Percentiles rank a stretch among this genome's conserved stretches.
These are phyloP conservation scores for Lentinula lateritia DNA, from an alignment of 768 basidiomycete genomes.

Conservation along the genomic window DNA sequence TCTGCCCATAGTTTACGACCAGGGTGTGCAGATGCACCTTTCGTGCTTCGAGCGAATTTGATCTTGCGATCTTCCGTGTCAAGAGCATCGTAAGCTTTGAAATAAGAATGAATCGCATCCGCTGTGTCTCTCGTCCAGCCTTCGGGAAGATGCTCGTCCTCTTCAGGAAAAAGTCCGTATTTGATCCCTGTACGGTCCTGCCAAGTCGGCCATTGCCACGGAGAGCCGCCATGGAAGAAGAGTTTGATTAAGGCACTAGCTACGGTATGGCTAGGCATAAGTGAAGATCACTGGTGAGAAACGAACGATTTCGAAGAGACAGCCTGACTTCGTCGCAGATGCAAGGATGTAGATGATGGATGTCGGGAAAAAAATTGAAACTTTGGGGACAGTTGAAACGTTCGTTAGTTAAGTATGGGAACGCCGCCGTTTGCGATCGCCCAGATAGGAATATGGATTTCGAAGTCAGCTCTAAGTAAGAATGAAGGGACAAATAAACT, in stretches of 20 bases:
- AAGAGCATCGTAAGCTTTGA: conserved; percentile 7
- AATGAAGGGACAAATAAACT: no score
- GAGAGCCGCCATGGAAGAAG: conserved; percentile 3
- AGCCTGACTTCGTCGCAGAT: no score
- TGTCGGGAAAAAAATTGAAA: no score
- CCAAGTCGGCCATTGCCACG: conserved; percentile 15
- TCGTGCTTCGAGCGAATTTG: not conserved
- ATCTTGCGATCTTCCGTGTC: not conserved
- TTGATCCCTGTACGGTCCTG: conserved; percentile 15
- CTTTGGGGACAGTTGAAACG: no score
- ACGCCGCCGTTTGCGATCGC: no score
- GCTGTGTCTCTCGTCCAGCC: conserved; percentile 10
- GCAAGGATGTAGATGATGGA: no score
- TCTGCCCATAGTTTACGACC: conserved; percentile 12
- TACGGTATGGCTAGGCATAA: conserved; percentile 5
- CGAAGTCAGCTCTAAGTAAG: no score
- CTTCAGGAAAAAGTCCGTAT: conserved; percentile 17
- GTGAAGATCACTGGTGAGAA: no score
- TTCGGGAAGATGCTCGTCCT: conserved; percentile 13
- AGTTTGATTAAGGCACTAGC: conserved; percentile 14
- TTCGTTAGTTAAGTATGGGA: no score
- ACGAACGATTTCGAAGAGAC: no score
- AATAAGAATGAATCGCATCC: conserved; percentile 10
- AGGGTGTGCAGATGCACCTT: conserved; percentile 3
- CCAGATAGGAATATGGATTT: no score